These are phyloP conservation scores for Dioscorea cayenensis DNA, from an alignment of 116 monocot species.

Conservation along the genomic window DNA sequence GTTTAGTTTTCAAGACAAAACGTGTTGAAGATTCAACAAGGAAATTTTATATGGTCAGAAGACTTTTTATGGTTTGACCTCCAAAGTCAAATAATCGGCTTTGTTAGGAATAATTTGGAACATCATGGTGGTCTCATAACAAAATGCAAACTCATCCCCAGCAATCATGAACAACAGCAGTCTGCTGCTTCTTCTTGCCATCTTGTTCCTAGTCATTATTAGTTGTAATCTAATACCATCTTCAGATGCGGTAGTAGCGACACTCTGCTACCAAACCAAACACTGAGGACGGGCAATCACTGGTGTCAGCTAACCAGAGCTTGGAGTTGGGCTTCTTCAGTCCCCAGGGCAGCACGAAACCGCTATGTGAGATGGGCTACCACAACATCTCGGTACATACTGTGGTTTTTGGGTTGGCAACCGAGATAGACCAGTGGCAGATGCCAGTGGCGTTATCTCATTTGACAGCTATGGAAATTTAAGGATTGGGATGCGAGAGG, in stretches of 20 bases:
- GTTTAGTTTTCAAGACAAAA: too few relatives aligned
- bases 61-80: too few relatives aligned
- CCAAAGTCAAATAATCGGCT: too few relatives aligned
- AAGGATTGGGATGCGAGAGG: not conserved
- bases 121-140: too few relatives aligned
- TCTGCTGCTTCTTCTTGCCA: not conserved
- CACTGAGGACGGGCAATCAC: not conserved
- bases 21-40: too few relatives aligned
- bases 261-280: not conserved
- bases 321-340: slow-evolving; percentile 13
- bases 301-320: slow-evolving; percentile 1
- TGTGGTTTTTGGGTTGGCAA: slow-evolving; percentile 8
- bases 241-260: not conserved
- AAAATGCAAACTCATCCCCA: too few relatives aligned
- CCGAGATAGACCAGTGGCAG: slow-evolving; percentile 5
- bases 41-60: too few relatives aligned
- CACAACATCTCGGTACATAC: not conserved
- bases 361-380: slow-evolving; percentile 12
- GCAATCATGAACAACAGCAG: not conserved
- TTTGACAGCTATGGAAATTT: slow-evolving; percentile 3
- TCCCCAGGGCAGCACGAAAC: too few relatives aligned
- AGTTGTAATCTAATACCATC: not conserved
- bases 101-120: too few relatives aligned
- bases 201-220: not conserved
- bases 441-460: not conserved